Evolutionary conservation across 345 rosid genomes (phyloP).

Genomic region (Salix dunnii): DNA sequence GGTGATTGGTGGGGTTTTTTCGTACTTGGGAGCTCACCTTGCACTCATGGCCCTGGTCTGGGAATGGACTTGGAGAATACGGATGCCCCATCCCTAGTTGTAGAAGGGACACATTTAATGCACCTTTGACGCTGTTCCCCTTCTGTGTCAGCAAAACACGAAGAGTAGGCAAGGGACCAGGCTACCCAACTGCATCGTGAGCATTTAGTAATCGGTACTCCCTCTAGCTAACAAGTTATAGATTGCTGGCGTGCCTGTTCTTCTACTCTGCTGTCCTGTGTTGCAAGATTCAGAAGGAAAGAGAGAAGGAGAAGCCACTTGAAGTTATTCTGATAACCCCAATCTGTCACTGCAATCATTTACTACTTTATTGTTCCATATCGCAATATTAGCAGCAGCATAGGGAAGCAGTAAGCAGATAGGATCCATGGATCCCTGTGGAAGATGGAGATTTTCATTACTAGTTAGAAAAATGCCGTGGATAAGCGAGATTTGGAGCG

Average conservation of each 20-base stretch:
- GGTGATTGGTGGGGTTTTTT: not conserved
- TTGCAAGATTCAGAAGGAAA: not conserved
- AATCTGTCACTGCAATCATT: not conserved
- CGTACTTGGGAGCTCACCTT: not conserved
- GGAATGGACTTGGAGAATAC: not conserved
- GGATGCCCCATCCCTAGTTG: not conserved
- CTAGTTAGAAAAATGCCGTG: too few species aligned
- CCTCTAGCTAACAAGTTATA: not conserved
- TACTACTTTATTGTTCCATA: too few species aligned
- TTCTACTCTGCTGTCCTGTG: not conserved
- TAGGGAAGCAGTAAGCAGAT: too few species aligned
- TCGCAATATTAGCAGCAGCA: too few species aligned
- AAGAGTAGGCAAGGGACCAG: not conserved
- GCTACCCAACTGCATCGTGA: not conserved
- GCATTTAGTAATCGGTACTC: not conserved
- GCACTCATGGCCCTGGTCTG: not conserved
- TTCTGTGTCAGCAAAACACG: not conserved
- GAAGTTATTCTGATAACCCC: not conserved
- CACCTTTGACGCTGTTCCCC: not conserved
- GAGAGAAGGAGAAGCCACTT: not conserved
- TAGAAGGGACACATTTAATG: slow-evolving; percentile 20
- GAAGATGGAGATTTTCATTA: too few species aligned
- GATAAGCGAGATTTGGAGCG: too few species aligned
- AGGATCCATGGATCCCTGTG: too few species aligned
- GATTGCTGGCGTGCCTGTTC: not conserved